Evolutionary conservation across 176 grass and related monocot species (phyloP).

Genomic region (Musa acuminata): DNA sequence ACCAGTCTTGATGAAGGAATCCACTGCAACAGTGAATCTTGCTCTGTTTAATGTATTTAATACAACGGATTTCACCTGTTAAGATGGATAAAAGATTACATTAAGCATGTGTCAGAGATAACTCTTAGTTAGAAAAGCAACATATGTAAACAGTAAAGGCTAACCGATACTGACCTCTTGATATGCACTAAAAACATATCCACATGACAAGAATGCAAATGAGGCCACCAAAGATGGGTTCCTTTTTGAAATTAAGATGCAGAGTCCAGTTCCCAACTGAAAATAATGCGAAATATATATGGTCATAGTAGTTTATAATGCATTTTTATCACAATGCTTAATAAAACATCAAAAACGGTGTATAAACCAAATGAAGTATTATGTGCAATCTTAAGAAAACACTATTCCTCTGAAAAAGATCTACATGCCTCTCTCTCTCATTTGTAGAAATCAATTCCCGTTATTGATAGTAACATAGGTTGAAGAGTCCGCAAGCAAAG

Average conservation of each 20-base stretch:
- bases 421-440: too few species aligned
- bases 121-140: not conserved
- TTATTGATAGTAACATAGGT: too few species aligned
- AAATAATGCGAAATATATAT: conserved; percentile 3
- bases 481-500: too few species aligned
- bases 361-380: not conserved
- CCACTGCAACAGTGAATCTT: conserved; percentile 90
- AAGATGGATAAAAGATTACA: conserved; percentile 21
- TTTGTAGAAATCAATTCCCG: too few species aligned
- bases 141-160: not conserved
- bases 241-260: conserved; percentile 88
- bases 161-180: conserved; percentile 53
- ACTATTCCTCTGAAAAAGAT: not conserved
- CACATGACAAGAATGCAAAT: conserved; percentile 81
- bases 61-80: conserved; percentile 90
- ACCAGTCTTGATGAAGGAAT: conserved; percentile 99
- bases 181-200: conserved; percentile 92
- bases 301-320: not conserved
- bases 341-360: not conserved
- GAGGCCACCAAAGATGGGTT: conserved; percentile 85
- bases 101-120: conserved; percentile 15
- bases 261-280: conserved; percentile 89
- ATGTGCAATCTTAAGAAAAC: not conserved
- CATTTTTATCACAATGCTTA: not conserved
- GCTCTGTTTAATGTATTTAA: conserved; percentile 94